These are phyloP conservation scores for Aspergillus sp. DNA, from an alignment of 2,329 filamentous ascomycete genomes.

Conservation along the genomic window DNA sequence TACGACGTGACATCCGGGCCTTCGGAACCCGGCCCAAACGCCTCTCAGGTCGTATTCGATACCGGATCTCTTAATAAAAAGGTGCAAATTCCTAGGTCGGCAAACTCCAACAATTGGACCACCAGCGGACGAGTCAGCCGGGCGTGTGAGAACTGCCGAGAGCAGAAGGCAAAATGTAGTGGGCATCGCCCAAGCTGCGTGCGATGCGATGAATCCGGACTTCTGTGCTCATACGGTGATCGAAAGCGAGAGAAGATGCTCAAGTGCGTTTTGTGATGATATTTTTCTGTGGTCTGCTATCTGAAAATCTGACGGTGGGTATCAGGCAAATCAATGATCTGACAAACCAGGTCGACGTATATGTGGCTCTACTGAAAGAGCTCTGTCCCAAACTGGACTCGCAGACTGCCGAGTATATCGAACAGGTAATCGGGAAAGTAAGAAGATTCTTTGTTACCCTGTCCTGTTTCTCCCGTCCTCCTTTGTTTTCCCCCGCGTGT, in stretches of 20 bases:
- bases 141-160: constrained; percentile 47
- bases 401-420: constrained; percentile 34
- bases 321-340: constrained; percentile 40
- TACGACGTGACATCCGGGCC: constrained; percentile 16
- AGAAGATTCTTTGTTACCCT: constrained; percentile 12
- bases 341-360: constrained; percentile 35
- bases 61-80: constrained; percentile 27
- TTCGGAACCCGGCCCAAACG: constrained; percentile 12
- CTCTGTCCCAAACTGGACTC: constrained; percentile 34
- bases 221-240: constrained; percentile 44
- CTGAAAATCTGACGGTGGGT: constrained; percentile 11
- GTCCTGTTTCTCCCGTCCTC: background rate
- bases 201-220: constrained; percentile 43
- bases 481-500: background rate
- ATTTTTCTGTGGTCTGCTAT: background rate
- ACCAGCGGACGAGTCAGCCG: constrained; percentile 35
- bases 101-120: constrained; percentile 21
- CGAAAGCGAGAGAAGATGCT: constrained; percentile 44
- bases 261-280: constrained; percentile 34
- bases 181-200: constrained; percentile 45
- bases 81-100: constrained; percentile 31
- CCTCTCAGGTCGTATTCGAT: constrained; percentile 7
- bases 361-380: constrained; percentile 35
- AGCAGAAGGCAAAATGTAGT: constrained; percentile 48
- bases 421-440: constrained; percentile 36